These are phyloP conservation scores for Euphorbia peplus DNA, from an alignment of 345 rosid species.

Conservation along the genomic window DNA sequence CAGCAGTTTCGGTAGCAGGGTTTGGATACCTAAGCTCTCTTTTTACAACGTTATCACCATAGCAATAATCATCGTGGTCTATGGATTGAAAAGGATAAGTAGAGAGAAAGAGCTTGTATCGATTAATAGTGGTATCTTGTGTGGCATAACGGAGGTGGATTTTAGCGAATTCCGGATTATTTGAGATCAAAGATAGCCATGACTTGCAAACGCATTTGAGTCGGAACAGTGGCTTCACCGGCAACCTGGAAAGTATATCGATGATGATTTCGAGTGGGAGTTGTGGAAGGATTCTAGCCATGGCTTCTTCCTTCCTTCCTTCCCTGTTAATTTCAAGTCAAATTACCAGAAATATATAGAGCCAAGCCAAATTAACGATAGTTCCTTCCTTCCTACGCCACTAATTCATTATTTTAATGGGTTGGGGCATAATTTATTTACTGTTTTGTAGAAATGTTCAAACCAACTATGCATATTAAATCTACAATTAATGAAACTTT, in stretches of 20 bases:
- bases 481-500: no score
- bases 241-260: neutral
- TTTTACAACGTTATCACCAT: neutral
- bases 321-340: neutral
- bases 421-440: neutral
- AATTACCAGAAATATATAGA: neutral
- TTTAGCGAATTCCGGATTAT: neutral
- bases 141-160: neutral
- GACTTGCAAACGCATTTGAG: neutral
- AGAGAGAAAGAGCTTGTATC: neutral
- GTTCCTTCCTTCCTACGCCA: neutral
- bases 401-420: neutral
- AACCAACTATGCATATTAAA: no score
- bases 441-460: no score
- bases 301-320: neutral
- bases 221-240: neutral
- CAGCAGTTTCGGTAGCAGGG: neutral
- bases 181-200: neutral
- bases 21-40: neutral
- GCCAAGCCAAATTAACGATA: neutral
- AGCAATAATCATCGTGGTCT: neutral
- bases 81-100: neutral
- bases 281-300: slow-evolving; percentile 3
- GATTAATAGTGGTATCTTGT: neutral
- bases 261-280: slow-evolving; percentile 5